Evolutionary conservation across 1,139 yeast genomes (phyloP).

Genomic region (Candida gigantensis): DNA sequence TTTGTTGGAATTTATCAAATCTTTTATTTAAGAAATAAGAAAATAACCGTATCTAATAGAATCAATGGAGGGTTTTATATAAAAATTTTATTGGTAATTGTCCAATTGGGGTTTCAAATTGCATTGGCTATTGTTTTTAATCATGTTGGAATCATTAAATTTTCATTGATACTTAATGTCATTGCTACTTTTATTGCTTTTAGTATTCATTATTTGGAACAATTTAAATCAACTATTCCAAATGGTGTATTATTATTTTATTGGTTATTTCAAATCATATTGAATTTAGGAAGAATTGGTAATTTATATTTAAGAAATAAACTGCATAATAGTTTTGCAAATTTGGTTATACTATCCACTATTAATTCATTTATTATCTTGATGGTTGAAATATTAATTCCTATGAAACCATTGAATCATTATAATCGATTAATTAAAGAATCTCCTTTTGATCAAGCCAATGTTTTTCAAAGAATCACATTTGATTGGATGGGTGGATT

Average conservation of each 20-base stretch:
- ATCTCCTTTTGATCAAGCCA: constrained; percentile 77
- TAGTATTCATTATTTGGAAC: constrained; percentile 70
- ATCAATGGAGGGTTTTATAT: constrained; percentile 42
- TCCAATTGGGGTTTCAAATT: constrained; percentile 41
- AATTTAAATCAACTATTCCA: constrained; percentile 63
- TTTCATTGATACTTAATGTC: constrained; percentile 41
- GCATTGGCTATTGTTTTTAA: constrained; percentile 22
- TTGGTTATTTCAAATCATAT: constrained; percentile 63
- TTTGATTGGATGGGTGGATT: constrained; percentile 92
- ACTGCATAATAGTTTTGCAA: constrained; percentile 32
- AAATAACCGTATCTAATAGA: constrained; percentile 33
- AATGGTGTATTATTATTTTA: constrained; percentile 70
- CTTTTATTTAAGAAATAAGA: constrained; percentile 31
- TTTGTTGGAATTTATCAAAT: constrained; percentile 54
- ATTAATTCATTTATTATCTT: constrained; percentile 55
- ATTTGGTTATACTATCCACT: constrained; percentile 49
- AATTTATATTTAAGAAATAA: constrained; percentile 52
- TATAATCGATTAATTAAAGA: constrained; percentile 39
- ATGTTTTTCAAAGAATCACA: constrained; percentile 75
- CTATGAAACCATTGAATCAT: constrained; percentile 41
- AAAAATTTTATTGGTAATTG: constrained; percentile 41
- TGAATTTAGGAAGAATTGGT: constrained; percentile 40
- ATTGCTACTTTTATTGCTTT: constrained; percentile 52
- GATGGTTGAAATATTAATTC: constrained; percentile 50
- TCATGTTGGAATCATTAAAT: constrained; percentile 42